A percentile compares a stretch with the other conserved stretches of the same genome.
Evolutionary conservation across 2,329 filamentous ascomycete species (phyloP).

Genomic region (Aspergillus sp.): DNA sequence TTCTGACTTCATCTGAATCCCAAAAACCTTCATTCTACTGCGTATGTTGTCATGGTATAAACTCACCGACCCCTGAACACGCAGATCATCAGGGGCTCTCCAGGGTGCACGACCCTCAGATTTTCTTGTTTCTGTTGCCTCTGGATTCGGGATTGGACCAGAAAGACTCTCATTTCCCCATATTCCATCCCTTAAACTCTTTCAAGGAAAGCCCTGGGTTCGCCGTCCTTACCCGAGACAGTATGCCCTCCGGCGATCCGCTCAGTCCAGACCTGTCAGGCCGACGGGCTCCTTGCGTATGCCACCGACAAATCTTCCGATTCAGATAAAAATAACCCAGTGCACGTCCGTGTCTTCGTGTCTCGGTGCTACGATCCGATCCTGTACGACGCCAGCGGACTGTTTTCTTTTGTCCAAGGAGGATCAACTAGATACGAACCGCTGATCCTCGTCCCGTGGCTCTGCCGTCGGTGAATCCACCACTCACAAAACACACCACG

Average conservation of each 20-base stretch:
- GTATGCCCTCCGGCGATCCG: not conserved
- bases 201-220: not conserved
- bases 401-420: not conserved
- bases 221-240: not conserved
- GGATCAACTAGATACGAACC: not conserved
- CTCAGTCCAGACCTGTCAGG: not conserved
- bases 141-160: not conserved
- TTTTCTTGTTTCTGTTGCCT: not conserved
- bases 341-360: not conserved
- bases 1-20: too few species aligned
- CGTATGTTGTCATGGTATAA: not conserved
- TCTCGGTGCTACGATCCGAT: not conserved
- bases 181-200: not conserved
- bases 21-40: too few species aligned
- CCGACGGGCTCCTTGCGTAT: not conserved
- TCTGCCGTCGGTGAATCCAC: not conserved
- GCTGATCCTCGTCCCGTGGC: slow-evolving; percentile 1
- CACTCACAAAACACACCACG: not conserved
- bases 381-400: not conserved
- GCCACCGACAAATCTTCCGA: not conserved
- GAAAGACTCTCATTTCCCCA: not conserved
- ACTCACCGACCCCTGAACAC: slow-evolving; percentile 1
- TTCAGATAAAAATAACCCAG: not conserved
- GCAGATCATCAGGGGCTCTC: slow-evolving; percentile 3
- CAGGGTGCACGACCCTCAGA: slow-evolving; percentile 1